These are phyloP conservation scores for Quercus cerris DNA, from an alignment of 306 rosid species.

Conservation along the genomic window DNA sequence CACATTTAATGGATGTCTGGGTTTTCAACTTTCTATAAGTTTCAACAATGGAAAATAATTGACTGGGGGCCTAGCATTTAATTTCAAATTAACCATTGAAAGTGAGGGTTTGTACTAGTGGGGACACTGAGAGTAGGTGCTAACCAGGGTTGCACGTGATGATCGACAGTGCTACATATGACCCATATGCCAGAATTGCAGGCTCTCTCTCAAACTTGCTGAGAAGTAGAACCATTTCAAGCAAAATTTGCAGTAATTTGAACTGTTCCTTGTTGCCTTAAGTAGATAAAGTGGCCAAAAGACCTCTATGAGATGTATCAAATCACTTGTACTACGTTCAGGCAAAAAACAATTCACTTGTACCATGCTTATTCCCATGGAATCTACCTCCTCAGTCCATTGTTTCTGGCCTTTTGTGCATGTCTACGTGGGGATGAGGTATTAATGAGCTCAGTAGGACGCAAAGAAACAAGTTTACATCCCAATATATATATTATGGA, in stretches of 20 bases:
- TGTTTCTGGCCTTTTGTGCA: not conserved
- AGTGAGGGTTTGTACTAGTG: not conserved
- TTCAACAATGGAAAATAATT: too few relatives aligned
- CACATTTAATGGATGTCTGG: too few relatives aligned
- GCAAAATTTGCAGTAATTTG: not conserved
- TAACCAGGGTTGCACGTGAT: conserved; percentile 28
- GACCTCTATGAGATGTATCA: not conserved
- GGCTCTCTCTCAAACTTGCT: conserved; percentile 22
- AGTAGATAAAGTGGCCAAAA: conserved; percentile 5
- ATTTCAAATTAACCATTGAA: not conserved
- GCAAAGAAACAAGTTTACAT: too few relatives aligned
- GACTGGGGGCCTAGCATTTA: too few relatives aligned
- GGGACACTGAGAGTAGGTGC: not conserved
- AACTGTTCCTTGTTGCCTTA: conserved; percentile 25
- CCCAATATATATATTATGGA: too few relatives aligned
- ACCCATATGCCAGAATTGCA: not conserved
- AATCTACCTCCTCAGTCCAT: not conserved
- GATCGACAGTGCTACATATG: conserved; percentile 3
- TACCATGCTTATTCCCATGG: not conserved
- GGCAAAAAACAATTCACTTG: not conserved
- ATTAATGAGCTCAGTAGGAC: not conserved
- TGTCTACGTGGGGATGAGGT: conserved; percentile 6
- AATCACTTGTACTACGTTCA: not conserved
- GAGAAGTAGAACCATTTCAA: conserved; percentile 22
- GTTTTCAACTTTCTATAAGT: too few relatives aligned